Conservation (phyloP, 1,284 basidiomycete genomes). For the Chalciporus sp. region DNA sequence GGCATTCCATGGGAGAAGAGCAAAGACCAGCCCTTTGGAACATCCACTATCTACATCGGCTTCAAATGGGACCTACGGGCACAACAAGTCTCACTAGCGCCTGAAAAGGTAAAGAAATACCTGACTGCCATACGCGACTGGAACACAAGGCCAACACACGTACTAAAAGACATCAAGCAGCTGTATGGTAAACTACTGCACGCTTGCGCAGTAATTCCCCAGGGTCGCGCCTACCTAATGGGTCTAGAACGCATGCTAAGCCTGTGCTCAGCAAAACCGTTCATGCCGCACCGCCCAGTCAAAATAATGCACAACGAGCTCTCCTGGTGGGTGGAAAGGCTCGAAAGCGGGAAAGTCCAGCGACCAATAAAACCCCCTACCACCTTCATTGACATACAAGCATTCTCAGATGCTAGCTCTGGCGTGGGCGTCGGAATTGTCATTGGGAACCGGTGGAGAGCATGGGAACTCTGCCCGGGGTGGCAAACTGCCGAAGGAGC, state of each 20-base stretch:
- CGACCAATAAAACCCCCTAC: not conserved
- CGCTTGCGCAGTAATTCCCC: not conserved
- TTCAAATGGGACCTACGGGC: constrained; percentile 20
- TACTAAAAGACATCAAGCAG: not conserved
- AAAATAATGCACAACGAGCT: not conserved
- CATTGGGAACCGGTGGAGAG: constrained; percentile 6
- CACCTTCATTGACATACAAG: not conserved
- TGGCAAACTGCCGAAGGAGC: constrained; percentile 9
- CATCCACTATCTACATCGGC: constrained; percentile 15
- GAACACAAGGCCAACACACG: not conserved
- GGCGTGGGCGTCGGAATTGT: constrained; percentile 26
- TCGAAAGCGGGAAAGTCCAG: not conserved
- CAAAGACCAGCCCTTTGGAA: constrained; percentile 19
- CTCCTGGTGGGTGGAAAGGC: constrained; percentile 7
- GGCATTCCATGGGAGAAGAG: constrained; percentile 34
- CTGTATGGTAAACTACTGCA: constrained; percentile 15
- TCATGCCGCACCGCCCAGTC: constrained; percentile 3
- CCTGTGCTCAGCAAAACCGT: not conserved
- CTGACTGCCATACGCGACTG: not conserved
- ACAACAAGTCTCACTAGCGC: not conserved
- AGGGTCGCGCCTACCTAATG: constrained; percentile 2
- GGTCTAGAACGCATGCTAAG: constrained; percentile 10
- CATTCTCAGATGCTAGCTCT: constrained; percentile 45
- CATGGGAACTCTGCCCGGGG: constrained; percentile 12
- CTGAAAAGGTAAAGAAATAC: not conserved